These are phyloP conservation scores for Anthracocystis setariae DNA, from an alignment of 1,284 basidiomycete species.

Conservation along the genomic window DNA sequence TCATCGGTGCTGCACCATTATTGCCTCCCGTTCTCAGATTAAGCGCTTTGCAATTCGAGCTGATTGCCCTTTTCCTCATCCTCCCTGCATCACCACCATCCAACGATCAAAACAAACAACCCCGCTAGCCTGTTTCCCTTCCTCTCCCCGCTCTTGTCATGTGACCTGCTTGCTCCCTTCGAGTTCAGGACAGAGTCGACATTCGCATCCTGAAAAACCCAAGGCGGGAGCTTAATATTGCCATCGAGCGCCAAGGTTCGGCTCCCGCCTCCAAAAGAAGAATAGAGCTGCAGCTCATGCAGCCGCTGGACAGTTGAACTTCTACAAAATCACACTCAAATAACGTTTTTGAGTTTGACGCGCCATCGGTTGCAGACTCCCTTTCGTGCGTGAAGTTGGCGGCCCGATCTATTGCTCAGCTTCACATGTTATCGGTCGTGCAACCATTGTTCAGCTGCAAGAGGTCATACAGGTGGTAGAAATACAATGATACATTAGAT, in stretches of 20 bases:
- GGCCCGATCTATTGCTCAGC: not conserved
- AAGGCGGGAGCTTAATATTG: too few species aligned
- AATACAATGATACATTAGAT: conserved; percentile 7
- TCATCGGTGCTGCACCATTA: not conserved
- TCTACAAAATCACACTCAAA: conserved; percentile 9
- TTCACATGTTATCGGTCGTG: not conserved
- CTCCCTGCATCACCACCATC: conserved; percentile 1
- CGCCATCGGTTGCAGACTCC: not conserved
- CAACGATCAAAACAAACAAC: conserved; percentile 27
- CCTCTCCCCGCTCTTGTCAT: not conserved
- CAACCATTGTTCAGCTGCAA: not conserved
- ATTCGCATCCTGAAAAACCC: too few species aligned
- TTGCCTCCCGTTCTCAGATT: not conserved
- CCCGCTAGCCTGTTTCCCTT: not conserved
- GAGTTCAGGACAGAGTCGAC: not conserved
- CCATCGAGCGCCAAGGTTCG: not conserved
- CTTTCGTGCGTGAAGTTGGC: not conserved
- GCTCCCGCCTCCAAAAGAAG: not conserved
- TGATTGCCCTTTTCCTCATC: not conserved
- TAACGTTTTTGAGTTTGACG: not conserved
- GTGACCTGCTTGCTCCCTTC: not conserved
- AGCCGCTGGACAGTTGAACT: conserved; percentile 13
- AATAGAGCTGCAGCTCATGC: not conserved
- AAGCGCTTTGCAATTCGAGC: conserved; percentile 3
- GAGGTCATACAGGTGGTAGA: not conserved